Conservation (phyloP, 805 yeast genomes). For the Isabelozyma rhagii region DNA sequence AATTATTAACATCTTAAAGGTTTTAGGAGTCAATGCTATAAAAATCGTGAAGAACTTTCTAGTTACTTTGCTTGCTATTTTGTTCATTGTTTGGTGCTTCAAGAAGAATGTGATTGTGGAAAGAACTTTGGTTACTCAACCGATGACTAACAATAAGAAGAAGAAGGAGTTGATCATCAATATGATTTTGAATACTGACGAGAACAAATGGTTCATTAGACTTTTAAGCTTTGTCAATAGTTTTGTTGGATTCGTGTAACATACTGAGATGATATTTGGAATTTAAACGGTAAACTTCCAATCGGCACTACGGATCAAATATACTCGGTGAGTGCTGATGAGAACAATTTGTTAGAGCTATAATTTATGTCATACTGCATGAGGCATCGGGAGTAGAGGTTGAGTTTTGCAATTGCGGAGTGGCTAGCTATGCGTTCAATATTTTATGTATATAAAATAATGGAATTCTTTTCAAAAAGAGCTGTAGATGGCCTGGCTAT, state of each 20-base stretch:
- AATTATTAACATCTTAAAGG: slow-evolving; percentile 17
- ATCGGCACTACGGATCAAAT: no score
- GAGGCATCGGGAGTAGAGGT: no score
- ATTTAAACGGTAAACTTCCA: no score
- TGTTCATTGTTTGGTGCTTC: slow-evolving; percentile 40
- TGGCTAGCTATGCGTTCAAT: no score
- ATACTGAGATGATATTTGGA: neutral
- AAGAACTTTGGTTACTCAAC: slow-evolving; percentile 36
- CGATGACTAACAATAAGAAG: slow-evolving; percentile 13
- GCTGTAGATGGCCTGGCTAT: no score
- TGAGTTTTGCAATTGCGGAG: no score
- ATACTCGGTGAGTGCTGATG: neutral
- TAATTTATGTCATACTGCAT: neutral
- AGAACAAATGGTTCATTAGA: slow-evolving; percentile 43
- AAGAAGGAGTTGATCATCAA: slow-evolving; percentile 39
- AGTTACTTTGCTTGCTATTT: slow-evolving; percentile 32
- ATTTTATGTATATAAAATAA: no score
- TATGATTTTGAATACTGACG: slow-evolving; percentile 40
- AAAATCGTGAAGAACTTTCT: slow-evolving; percentile 31
- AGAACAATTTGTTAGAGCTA: neutral
- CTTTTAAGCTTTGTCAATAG: slow-evolving; percentile 33
- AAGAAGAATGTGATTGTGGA: slow-evolving; percentile 38
- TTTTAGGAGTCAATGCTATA: slow-evolving; percentile 26
- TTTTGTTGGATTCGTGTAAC: slow-evolving; percentile 39
- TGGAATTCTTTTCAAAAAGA: no score